Conservation (phyloP, 257 asterid species). For the Salvia splendens region DNA sequence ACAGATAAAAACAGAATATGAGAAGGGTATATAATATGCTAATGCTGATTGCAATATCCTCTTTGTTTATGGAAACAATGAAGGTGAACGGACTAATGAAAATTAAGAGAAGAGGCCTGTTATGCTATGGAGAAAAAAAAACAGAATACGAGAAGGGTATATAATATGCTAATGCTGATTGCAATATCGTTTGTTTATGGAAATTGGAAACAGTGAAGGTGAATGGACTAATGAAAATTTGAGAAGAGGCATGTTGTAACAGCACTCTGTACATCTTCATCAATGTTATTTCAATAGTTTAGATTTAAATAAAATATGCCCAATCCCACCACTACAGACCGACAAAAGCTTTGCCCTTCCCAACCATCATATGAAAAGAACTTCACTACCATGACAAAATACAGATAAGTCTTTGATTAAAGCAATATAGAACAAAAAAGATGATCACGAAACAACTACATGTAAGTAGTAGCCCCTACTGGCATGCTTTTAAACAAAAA, state of each 20-base stretch:
- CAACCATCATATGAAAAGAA: not conserved
- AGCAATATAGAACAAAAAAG: not conserved
- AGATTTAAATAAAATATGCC: not conserved
- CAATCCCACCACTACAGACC: not conserved
- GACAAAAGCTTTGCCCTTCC: not conserved
- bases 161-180: not conserved
- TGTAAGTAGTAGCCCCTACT: not conserved
- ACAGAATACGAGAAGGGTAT: no score
- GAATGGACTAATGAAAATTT: no score
- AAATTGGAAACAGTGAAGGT: no score
- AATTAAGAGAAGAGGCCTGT: no score
- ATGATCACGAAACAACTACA: not conserved
- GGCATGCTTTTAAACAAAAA: not conserved
- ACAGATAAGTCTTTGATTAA: not conserved
- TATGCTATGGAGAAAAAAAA: no score
- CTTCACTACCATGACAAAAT: not conserved
- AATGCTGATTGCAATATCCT: not conserved
- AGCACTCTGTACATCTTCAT: not conserved
- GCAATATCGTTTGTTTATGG: no score
- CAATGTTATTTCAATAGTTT: slow-evolving; percentile 1
- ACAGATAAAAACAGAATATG: no score
- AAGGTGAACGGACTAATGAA: no score
- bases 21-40: not conserved
- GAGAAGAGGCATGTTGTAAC: no score
- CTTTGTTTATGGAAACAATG: no score